phyloP scores from a whole-genome alignment of 108 stramenopile species.

The Parmales sp. region DNA sequence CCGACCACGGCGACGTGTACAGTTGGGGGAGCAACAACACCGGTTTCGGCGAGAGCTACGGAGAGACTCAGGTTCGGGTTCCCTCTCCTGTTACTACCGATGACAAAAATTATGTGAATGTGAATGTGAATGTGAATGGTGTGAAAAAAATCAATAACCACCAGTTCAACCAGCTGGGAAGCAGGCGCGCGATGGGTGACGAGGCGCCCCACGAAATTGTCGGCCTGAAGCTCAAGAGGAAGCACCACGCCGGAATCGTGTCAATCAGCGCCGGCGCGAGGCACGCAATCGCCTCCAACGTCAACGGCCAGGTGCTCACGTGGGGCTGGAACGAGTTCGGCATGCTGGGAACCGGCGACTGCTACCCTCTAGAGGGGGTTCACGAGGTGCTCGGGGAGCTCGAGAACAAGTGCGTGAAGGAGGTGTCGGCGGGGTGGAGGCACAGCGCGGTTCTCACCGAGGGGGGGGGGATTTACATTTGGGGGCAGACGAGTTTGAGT shows the following conservation, averaged over 20 bases:
- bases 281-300: constrained; percentile 3
- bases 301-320: neutral
- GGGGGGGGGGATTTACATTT: constrained; percentile 29
- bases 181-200: neutral
- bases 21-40: constrained; percentile 3
- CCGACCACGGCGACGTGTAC: neutral
- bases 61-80: no score
- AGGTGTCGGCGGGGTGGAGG: constrained; percentile 33
- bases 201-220: neutral
- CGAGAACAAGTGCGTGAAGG: constrained; percentile 1
- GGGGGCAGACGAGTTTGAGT: constrained; percentile 6
- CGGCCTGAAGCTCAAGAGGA: neutral
- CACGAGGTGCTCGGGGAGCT: neutral
- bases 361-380: neutral
- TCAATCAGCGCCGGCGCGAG: neutral
- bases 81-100: no score
- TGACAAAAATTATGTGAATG: no score
- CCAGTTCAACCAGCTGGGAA: neutral
- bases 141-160: no score
- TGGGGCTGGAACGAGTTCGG: constrained; percentile 13
- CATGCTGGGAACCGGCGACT: neutral
- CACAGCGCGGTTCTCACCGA: constrained; percentile 27
- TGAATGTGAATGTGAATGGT: no score
- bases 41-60: no score
- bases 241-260: constrained; percentile 10